Evolutionary conservation across 2,329 filamentous ascomycete species (phyloP).

Genomic region (Xylariaceae sp.): DNA sequence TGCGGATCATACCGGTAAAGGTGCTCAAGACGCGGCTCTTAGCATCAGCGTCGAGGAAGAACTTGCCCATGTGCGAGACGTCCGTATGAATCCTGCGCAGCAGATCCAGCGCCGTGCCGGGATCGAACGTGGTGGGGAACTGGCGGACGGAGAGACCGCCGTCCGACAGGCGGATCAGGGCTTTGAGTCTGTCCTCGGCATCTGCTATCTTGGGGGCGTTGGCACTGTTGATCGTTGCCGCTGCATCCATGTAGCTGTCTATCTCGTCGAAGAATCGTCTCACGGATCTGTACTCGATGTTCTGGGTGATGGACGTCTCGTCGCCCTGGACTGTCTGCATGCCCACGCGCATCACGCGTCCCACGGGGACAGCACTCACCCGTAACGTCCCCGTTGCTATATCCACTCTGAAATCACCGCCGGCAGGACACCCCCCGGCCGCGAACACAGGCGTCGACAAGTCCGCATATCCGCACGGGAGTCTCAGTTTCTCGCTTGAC

Average conservation of each 20-base stretch:
- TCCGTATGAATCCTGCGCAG: constrained; percentile 3
- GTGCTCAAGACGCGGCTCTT: constrained; percentile 1
- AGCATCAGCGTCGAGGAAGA: constrained; percentile 1
- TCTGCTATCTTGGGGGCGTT: constrained; percentile 1
- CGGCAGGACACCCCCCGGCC: constrained; percentile 21
- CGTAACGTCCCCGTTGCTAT: constrained; percentile 10
- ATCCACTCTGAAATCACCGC: constrained; percentile 7
- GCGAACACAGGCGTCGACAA: constrained; percentile 22
- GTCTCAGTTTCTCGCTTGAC: constrained; percentile 21
- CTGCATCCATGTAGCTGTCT: constrained; percentile 19
- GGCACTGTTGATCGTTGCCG: neutral
- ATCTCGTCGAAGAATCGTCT: constrained; percentile 28
- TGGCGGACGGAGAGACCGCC: constrained; percentile 13
- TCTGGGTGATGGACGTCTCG: neutral
- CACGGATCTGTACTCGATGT: constrained; percentile 24
- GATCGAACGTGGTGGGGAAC: constrained; percentile 6
- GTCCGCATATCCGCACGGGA: constrained; percentile 26
- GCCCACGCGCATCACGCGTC: constrained; percentile 23
- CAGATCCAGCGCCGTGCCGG: neutral
- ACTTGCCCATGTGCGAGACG: constrained; percentile 3
- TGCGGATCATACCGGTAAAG: constrained; percentile 13
- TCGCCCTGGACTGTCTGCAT: constrained; percentile 8
- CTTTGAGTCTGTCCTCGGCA: constrained; percentile 1
- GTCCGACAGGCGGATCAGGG: constrained; percentile 12
- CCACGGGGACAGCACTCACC: constrained; percentile 24